Evolutionary conservation across 2,329 filamentous ascomycete species (phyloP), one percentile per base, ranked within the genome.

Genomic region (Colletotrichum costaricense): DNA sequence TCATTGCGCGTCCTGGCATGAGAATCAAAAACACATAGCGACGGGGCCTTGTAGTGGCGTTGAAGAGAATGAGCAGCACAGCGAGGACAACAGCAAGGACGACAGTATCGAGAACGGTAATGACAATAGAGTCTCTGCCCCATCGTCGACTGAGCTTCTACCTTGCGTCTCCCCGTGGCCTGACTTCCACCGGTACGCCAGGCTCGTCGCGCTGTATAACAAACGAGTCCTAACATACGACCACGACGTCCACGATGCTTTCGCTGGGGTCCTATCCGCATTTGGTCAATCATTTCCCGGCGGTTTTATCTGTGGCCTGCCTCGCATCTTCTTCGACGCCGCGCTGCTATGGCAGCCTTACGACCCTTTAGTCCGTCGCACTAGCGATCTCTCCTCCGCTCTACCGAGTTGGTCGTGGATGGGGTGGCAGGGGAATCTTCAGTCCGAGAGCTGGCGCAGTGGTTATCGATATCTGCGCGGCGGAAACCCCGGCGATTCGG

Each of bases 321-420:
- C 58, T 19, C 33, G 42, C 22, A 62, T 62, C 22, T 62, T 62
- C 16, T 62, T 62, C 22, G 58, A 62, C 14, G 35, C 35, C 8
- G 58, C 58, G 3, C 24, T 62, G 14, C 58, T 62, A 2, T 62
- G 58, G 58, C 58, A 62, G 35, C 58, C 58, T 9, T 33, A 26
- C 5, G 58, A 12, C 1, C 35, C 22, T 5, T n/a, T 16, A 12
- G 4, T 9, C 7, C 35, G 42, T n/a, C 35, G 7, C 16, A 12
- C 12, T 4, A 28, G 24, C 4, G 9, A 28, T 42, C 4, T 49
- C 4, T 1, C 19, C 19, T 49, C 42, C 3, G 8, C 19, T 3
- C 58, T 62, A 16, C 58, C 58, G 12, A 62, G 22, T 24, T 62
- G 58, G 58, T 62, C 58, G 8, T 62, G 58, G 58, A 26, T 46